These are phyloP conservation scores for Mycosphaerella sp. DNA, from an alignment of 2,329 filamentous ascomycete species.

Conservation along the genomic window DNA sequence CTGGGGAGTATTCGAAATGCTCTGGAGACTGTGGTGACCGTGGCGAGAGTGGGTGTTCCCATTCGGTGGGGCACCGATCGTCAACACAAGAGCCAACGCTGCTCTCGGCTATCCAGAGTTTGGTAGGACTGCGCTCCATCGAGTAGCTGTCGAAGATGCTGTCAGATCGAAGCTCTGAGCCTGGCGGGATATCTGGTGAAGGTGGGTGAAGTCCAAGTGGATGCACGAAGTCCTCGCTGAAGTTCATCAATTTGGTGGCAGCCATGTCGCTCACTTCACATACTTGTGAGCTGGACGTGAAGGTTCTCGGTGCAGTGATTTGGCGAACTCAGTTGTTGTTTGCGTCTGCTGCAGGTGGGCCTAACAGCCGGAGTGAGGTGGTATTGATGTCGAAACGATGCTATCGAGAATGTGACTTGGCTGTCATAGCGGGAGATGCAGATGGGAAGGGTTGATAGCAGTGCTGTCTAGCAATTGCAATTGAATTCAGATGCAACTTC, in stretches of 20 bases:
- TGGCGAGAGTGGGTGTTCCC: constrained; percentile 6
- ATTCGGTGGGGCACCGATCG: constrained; percentile 25
- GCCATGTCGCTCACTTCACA: constrained; percentile 1
- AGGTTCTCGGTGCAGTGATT: background rate
- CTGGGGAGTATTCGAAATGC: background rate
- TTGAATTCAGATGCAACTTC: background rate
- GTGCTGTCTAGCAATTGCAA: background rate
- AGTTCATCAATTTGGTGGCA: constrained; percentile 2
- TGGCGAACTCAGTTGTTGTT: background rate
- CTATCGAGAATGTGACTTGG: background rate
- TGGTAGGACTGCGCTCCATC: constrained; percentile 1
- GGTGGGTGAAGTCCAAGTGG: constrained; percentile 7
- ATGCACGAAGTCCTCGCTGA: background rate
- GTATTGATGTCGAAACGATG: background rate
- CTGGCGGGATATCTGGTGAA: background rate
- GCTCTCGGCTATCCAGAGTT: constrained; percentile 13
- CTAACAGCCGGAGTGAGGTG: background rate
- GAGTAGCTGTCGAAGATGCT: constrained; percentile 8
- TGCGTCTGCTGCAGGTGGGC: background rate
- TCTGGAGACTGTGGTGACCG: background rate
- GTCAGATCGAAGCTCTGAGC: constrained; percentile 1
- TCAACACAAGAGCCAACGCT: constrained; percentile 25
- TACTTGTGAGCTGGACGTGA: background rate
- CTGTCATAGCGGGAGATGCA: background rate
- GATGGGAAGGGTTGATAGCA: background rate